phyloP scores from a whole-genome alignment of 495 filamentous ascomycete species.

The Xylaria intraflava region DNA sequence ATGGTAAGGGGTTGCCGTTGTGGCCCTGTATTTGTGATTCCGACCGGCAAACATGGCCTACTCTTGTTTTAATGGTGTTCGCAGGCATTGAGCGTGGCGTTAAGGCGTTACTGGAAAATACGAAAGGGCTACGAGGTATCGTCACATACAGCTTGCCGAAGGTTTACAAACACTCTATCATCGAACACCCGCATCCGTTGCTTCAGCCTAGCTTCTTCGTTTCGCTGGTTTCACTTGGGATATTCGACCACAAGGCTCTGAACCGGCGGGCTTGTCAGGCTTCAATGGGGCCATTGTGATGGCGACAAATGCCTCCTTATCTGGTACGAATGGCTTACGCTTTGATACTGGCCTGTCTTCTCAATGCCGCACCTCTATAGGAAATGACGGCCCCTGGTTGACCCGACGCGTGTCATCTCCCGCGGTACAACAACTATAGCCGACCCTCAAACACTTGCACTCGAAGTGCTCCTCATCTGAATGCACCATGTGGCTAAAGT shows the following conservation, averaged over 20 bases:
- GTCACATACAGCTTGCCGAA: not conserved
- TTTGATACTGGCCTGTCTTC: conserved; percentile 33
- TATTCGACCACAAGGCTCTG: conserved; percentile 27
- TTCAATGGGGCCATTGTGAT: conserved; percentile 33
- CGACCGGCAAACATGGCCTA: conserved; percentile 10
- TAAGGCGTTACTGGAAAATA: not conserved
- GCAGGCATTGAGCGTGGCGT: conserved; percentile 18
- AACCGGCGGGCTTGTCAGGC: conserved; percentile 36
- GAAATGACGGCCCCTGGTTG: conserved; percentile 62
- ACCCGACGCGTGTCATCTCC: conserved; percentile 54
- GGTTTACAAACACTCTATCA: not conserved
- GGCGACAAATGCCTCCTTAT: conserved; percentile 10
- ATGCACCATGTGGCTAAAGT: conserved; percentile 52
- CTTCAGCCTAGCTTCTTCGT: not conserved
- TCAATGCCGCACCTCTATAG: conserved; percentile 52
- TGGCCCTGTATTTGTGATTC: not conserved
- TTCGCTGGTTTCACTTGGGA: conserved; percentile 12
- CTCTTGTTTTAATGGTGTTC: conserved; percentile 4
- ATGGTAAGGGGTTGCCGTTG: not conserved
- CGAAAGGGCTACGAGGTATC: not conserved
- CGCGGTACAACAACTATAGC: conserved; percentile 64
- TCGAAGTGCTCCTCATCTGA: conserved; percentile 72
- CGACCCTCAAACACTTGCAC: conserved; percentile 59
- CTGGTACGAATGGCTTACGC: conserved; percentile 7
- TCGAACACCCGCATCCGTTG: not conserved